Evolutionary conservation across 2,329 filamentous ascomycete genomes (phyloP), one percentile per base, ranked within the genome.

Genomic region (Capronia epimyces): DNA sequence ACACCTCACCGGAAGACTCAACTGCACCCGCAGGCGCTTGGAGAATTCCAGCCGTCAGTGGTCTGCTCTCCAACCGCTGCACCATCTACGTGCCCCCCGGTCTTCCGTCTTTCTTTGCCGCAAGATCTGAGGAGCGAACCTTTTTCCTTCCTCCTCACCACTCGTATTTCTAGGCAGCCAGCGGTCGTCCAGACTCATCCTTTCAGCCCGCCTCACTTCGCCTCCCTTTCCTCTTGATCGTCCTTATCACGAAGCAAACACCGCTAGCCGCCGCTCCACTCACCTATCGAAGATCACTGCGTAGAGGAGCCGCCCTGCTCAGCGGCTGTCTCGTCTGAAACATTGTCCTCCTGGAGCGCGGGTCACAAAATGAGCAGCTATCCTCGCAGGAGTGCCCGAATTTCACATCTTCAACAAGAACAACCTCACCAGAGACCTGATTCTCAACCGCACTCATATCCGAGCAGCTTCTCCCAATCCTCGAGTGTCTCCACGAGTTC

Each of bases 401-500:
- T 60, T 10, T 56, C 58, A 45, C 50, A 59, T 53, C 34, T 46
- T 36, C 53, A 53, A 39, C 49, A 49, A 47, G 49, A 53, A 43
- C 55, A 50, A 50, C 43, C 45, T 16, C 55, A 53, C 16, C 47
- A 53, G 37, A 50, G 46, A 27, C 43, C 46, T 32, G 36, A 16
- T 18, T 47, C 25, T 46, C 54, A 49, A 8, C 27, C 57, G 37
- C 46, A 53, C 44, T 20, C 48, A 1, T 59, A 57, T 32, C 16
- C 47, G 9, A 41, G 45, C 18, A 51, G 9, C 41, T 58, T 49
- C 37, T 62, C 60, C 7, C 55, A 57, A 25, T 46, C 57, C 15
- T 62, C 60, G 25, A 61, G 59, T 47, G 46, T 52, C 8, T 57
- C 59, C n/a, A 55, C 58, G n/a, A 60, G 55, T 46, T 59, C 58